Conservation (phyloP, 1,139 yeast species). For the Geotrichum siamense region DNA sequence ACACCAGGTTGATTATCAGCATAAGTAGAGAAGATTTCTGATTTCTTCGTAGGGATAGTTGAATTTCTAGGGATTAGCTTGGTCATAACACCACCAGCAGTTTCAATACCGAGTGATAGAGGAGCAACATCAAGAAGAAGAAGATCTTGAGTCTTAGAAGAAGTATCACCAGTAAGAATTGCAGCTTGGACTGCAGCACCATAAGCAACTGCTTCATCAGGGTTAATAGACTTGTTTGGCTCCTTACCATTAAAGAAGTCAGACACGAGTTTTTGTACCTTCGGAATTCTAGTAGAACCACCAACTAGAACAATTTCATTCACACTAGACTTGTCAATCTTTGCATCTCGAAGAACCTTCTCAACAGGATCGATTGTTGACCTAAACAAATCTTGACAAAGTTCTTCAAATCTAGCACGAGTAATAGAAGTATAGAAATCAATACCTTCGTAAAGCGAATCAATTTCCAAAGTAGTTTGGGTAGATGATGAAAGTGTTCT, state of each 20-base stretch:
- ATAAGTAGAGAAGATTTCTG: conserved; percentile 84
- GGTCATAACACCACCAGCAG: conserved; percentile 94
- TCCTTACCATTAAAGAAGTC: too few species aligned
- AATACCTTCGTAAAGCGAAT: conserved; percentile 89
- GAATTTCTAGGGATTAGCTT: too few species aligned
- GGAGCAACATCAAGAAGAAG: conserved; percentile 81
- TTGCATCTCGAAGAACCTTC: too few species aligned
- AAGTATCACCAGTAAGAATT: too few species aligned
- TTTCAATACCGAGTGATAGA: conserved; percentile 81
- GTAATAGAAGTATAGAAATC: conserved; percentile 95
- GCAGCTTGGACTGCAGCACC: conserved; percentile 95
- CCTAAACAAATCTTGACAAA: too few species aligned
- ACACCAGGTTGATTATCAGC: conserved; percentile 95
- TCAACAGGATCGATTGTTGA: too few species aligned
- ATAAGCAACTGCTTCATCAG: conserved; percentile 96
- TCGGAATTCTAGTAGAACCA: conserved; percentile 99
- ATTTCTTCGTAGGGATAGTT: conserved; percentile 91
- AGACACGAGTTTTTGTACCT: conserved; percentile 92
- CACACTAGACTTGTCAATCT: conserved; percentile 79
- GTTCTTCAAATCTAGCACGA: too few species aligned
- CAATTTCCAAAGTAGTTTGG: conserved; percentile 94
- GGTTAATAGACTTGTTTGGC: too few species aligned
- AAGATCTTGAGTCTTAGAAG: conserved; percentile 78
- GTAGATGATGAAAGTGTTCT: conserved; percentile 96
- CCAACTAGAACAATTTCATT: conserved; percentile 97